These are phyloP conservation scores for Apiospora malaysiana DNA, from an alignment of 2,329 filamentous ascomycete species.

Conservation along the genomic window DNA sequence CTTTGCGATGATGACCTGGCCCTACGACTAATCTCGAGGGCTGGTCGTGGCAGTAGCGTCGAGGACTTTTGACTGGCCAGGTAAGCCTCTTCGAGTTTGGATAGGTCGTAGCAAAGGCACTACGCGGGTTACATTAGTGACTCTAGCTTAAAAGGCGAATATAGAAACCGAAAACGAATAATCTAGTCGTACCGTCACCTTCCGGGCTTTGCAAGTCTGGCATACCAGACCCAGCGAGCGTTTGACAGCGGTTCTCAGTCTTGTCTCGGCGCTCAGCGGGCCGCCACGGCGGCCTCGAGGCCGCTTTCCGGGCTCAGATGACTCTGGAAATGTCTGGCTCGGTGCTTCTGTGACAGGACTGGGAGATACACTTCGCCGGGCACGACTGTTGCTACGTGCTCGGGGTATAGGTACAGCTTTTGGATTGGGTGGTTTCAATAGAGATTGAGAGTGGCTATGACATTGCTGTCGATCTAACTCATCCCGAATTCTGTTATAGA, in stretches of 20 bases:
- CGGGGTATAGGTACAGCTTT: constrained; percentile 29
- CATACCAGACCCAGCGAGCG: constrained; percentile 38
- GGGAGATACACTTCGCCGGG: background rate
- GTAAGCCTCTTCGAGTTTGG: constrained; percentile 36
- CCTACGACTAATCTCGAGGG: background rate
- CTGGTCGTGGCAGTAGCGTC: background rate
- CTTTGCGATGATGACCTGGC: background rate
- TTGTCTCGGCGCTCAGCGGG: constrained; percentile 33
- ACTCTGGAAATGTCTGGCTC: background rate
- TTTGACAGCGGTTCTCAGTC: constrained; percentile 37
- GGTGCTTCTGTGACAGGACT: background rate
- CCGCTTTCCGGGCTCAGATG: constrained; percentile 14
- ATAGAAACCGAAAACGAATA: background rate
- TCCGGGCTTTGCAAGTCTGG: constrained; percentile 33
- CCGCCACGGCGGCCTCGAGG: constrained; percentile 37
- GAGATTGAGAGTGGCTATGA: constrained; percentile 32
- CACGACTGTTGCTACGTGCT: constrained; percentile 12
- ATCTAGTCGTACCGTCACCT: constrained; percentile 32
- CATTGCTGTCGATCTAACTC: constrained; percentile 32
- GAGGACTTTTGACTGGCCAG: background rate
- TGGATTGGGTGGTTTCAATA: constrained; percentile 27
- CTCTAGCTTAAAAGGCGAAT: background rate
- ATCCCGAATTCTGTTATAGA: constrained; percentile 37
- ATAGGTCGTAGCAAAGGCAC: constrained; percentile 41
- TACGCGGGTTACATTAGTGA: constrained; percentile 23